Percentiles rank a stretch among this genome's conserved stretches.
Conservation (phyloP, 1,284 basidiomycete genomes). For the Phylloporus sp. region DNA sequence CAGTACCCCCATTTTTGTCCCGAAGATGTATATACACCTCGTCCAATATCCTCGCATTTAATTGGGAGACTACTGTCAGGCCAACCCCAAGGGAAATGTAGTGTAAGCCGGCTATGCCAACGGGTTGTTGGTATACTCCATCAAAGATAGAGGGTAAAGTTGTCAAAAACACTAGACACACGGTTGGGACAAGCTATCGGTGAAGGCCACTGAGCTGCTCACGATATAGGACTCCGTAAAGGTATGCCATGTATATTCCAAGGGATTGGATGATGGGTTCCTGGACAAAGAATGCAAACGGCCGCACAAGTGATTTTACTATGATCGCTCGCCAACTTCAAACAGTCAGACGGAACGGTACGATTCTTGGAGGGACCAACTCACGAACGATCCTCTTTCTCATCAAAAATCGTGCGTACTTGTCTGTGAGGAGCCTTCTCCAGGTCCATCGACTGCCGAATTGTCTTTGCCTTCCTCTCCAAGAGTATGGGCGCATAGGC, state of each 20-base stretch:
- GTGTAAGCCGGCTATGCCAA: constrained; percentile 62
- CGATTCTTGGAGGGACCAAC: constrained; percentile 16
- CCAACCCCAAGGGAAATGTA: constrained; percentile 59
- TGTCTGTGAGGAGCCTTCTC: constrained; percentile 45
- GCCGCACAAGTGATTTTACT: constrained; percentile 44
- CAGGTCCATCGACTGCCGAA: constrained; percentile 48
- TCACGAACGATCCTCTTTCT: constrained; percentile 45
- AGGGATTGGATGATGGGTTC: constrained; percentile 55
- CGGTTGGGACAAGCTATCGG: constrained; percentile 2
- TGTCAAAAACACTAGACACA: constrained; percentile 57
- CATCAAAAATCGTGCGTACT: constrained; percentile 53
- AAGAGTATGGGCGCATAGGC: constrained; percentile 68
- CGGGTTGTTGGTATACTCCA: constrained; percentile 49
- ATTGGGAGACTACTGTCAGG: constrained; percentile 47
- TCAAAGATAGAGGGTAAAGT: constrained; percentile 67
- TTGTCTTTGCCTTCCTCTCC: constrained; percentile 55
- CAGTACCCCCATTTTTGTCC: constrained; percentile 46
- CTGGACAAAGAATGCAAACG: constrained; percentile 50
- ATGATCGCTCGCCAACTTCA: constrained; percentile 45
- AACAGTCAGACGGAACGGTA: neutral
- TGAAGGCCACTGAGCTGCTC: constrained; percentile 25
- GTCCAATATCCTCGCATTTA: constrained; percentile 54
- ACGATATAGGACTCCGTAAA: constrained; percentile 61
- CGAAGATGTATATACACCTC: constrained; percentile 48
- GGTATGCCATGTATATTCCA: constrained; percentile 53